Percentiles rank a stretch among this genome's conserved stretches.
Conservation (phyloP, 371 early-diverging fungal species). For the Blakeslea trispora region DNA sequence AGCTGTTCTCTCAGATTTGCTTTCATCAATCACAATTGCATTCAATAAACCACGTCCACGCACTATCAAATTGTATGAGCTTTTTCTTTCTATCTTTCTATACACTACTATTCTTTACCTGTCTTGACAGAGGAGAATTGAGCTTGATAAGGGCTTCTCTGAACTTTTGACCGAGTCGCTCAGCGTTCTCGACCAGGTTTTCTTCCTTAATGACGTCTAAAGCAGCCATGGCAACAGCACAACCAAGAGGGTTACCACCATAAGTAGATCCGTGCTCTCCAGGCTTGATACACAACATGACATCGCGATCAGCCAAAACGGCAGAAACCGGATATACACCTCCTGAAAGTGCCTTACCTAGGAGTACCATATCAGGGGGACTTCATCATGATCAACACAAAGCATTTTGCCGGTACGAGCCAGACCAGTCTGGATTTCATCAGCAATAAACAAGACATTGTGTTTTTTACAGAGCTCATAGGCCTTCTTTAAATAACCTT, state of each 20-base stretch:
- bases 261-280: constrained; percentile 98
- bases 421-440: constrained; percentile 98
- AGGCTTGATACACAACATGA: constrained; percentile 93
- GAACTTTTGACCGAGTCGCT: constrained; percentile 80
- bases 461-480: constrained; percentile 93
- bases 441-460: constrained; percentile 95
- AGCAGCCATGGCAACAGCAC: constrained; percentile 93
- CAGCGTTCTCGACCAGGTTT: constrained; percentile 79
- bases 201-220: constrained; percentile 95
- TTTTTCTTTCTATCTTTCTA: too few relatives aligned
- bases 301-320: constrained; percentile 84
- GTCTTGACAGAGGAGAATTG: constrained; percentile 72
- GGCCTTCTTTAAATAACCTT: constrained; percentile 84
- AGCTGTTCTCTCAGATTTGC: constrained; percentile 81
- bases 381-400: constrained; percentile 86
- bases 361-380: constrained; percentile 92
- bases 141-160: constrained; percentile 72
- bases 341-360: constrained; percentile 96
- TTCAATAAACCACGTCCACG: constrained; percentile 96
- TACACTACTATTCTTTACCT: constrained; percentile 32
- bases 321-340: constrained; percentile 96
- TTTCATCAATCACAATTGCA: constrained; percentile 93
- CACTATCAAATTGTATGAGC: constrained; percentile 43
- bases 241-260: constrained; percentile 96
- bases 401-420: constrained; percentile 95